Base-by-base conservation (phyloP, 495 filamentous ascomycete species). In the Aspergillus diversus region DNA sequence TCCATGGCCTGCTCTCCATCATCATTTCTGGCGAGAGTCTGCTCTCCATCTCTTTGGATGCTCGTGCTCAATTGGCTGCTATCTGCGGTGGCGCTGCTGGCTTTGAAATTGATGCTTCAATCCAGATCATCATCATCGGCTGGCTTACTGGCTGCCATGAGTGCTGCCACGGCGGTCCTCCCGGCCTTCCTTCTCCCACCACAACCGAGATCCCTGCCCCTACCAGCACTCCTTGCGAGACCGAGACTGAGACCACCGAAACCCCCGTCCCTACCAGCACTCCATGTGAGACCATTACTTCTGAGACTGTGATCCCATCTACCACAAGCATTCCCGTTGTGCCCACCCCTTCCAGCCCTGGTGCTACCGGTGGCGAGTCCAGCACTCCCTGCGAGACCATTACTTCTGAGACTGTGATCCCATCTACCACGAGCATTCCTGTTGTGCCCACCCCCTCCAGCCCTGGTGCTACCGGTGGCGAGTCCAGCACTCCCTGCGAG, bases 61-160 rank as follows among this genome's bases (percentile, higher is more conserved):
- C 75, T 57, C 72, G 74, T 62, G 70, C 77, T 51, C 72, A 81
- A 66, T 67, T 81, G 13, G 71, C 75, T 75, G 77, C 75, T 61
- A 70, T 80, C 72, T 65, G 77, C 21, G 68, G 73, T 68, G 76
- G 77, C 48, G 67, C 68, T 47, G 43, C 70, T 21, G 68, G 55
- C 66, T 68, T 81, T 50, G 70, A 79, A 55, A 70, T 75, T 51
- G 63, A 63, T 61, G 34, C 42, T 43, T 43, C 62, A 39, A 70
- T 75, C 39, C 42, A 66, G 46, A 32, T 75, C 32, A 78, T 80
- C 64, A 71, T 81, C 53, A 70, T 74, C 47, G 64, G 74, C 61
- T 80, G 77, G 78, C 69, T 79, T 65, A 76, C 71, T 51, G 79
- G 79, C 60, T 74, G 73, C 60, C 60, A 63, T 7, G 21, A 63